These are phyloP conservation scores for Whalleya microplaca DNA, from an alignment of 2,329 filamentous ascomycete species.

Conservation along the genomic window DNA sequence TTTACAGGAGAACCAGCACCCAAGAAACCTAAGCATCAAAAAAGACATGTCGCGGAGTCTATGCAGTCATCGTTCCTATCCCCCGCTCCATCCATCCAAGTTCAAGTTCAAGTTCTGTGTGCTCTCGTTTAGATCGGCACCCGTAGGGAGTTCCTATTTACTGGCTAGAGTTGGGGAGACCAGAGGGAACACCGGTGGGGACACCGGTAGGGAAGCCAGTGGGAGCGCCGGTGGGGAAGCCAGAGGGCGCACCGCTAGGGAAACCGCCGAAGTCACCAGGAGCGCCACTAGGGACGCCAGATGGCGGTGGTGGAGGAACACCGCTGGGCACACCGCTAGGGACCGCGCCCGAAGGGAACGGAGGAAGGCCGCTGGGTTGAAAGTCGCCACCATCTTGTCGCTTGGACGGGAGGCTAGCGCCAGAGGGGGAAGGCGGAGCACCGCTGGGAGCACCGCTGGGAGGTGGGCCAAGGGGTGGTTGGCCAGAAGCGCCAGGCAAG, in stretches of 20 bases:
- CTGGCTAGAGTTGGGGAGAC: not conserved
- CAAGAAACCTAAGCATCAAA: not conserved
- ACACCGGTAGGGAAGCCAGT: not conserved
- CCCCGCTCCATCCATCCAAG: too few species aligned
- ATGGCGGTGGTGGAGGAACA: not conserved
- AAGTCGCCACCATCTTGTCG: not conserved
- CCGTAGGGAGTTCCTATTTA: not conserved
- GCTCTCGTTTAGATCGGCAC: not conserved
- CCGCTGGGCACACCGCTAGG: not conserved
- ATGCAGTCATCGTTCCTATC: not conserved
- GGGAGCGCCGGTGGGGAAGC: not conserved
- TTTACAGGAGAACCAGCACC: not conserved
- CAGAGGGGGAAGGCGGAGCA: too few species aligned
- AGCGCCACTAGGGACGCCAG: too few species aligned
- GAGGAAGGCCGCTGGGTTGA: not conserved
- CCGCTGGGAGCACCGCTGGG: too few species aligned
- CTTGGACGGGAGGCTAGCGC: not conserved
- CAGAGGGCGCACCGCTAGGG: not conserved
- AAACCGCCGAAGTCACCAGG: not conserved
- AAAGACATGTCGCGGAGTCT: not conserved
- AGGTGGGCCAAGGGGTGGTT: too few species aligned
- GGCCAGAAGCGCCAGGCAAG: too few species aligned
- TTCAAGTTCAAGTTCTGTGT: not conserved
- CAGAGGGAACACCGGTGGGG: not conserved
- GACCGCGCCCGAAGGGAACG: not conserved